phyloP scores from a whole-genome alignment of 169 alveolate genomes.

The Plasmodium berghei region DNA sequence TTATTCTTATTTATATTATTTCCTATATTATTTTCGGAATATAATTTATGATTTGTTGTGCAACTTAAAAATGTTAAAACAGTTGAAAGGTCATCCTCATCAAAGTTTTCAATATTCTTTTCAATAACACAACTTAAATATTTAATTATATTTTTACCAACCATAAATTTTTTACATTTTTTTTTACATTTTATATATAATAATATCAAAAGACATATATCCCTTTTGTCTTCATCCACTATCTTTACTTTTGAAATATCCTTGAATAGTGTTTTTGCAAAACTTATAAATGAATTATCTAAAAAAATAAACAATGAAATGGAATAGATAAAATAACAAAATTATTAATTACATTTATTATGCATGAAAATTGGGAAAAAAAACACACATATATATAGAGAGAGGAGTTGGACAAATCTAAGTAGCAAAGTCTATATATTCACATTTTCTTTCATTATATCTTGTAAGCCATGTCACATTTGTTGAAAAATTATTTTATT shows the following conservation, averaged over 20 bases:
- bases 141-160: slow-evolving; percentile 28
- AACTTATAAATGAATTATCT: slow-evolving; percentile 32
- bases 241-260: slow-evolving; percentile 1
- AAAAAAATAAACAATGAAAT: background rate
- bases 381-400: too few relatives aligned
- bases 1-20: slow-evolving; percentile 18
- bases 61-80: slow-evolving; percentile 44
- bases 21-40: slow-evolving; percentile 8
- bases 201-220: slow-evolving; percentile 46
- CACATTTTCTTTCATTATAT: too few relatives aligned
- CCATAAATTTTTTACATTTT: slow-evolving; percentile 29
- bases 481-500: too few relatives aligned
- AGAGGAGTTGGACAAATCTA: too few relatives aligned
- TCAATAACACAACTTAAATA: slow-evolving; percentile 31
- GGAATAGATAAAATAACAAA: slow-evolving; percentile 8
- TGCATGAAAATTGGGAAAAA: too few relatives aligned
- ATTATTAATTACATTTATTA: background rate
- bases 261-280: slow-evolving; percentile 31
- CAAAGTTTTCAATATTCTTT: slow-evolving; percentile 45
- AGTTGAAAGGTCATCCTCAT: slow-evolving; percentile 66
- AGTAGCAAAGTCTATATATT: too few relatives aligned
- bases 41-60: slow-evolving; percentile 41
- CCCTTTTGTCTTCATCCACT: slow-evolving; percentile 17
- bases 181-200: slow-evolving; percentile 49
- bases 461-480: too few relatives aligned